Evolutionary conservation across 2,329 filamentous ascomycete species (phyloP), one percentile per base, ranked within the genome.

Genomic region (Fusarium papillatum): DNA sequence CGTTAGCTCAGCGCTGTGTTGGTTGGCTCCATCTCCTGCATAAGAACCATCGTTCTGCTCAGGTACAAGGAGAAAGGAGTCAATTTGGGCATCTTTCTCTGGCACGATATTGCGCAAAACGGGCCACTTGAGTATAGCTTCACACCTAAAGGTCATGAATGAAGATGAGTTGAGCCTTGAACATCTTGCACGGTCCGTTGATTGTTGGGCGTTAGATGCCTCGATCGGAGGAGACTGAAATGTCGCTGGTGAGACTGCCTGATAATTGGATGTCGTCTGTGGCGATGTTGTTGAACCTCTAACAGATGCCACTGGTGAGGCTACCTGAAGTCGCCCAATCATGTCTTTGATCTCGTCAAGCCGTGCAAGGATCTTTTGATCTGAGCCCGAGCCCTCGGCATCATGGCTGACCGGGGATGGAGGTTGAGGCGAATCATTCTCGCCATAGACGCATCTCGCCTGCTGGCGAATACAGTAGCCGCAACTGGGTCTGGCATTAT

Each of bases 401-500:
- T 38, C 16, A 4, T 53, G 31, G 14, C 57, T 24, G 16, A 1
- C 24, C 9, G 34, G n/a, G 9, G 57, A 31, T 17, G 26, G 48
- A 4, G n/a, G 36, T 4, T 38, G 48, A 2, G 64, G 66, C 10
- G 26, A 29, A 39, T 63, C 65, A 14, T 31, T 24, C 17, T 67
- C 62, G 5, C 41, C 38, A 16, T 74, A 70, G 60, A 72, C 41
- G 31, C 64, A 69, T 29, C 53, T 59, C 24, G 70, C 69, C 17
- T n/a, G 57, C 22, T 72, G 69, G n/a, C 71, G 62, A 10, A 73
- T 24, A n/a, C 62, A 74, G 36, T 63, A 70, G 61, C 70, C 64
- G 66, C 71, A 76, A 5, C 38, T 61, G 5, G 72, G 70, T 19
- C 68, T 53, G 29, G 50, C 64, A 53, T 74, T 75, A 43, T 76